phyloP scores from a whole-genome alignment of 2,329 filamentous ascomycete species.

The Botrytis cinerea region DNA sequence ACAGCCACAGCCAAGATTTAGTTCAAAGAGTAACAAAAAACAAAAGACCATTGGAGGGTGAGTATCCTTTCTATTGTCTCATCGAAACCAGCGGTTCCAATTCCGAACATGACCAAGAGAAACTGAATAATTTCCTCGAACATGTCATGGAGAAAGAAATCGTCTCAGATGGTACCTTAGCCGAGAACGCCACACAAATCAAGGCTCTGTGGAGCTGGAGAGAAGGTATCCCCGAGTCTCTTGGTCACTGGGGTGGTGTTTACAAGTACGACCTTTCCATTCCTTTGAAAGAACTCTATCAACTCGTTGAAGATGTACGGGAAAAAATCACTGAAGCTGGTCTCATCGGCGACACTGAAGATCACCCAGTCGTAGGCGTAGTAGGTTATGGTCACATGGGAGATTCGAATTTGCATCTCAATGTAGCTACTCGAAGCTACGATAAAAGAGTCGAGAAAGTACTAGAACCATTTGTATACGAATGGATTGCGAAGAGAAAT shows the following conservation, averaged over 20 bases:
- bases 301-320: slow-evolving; percentile 82
- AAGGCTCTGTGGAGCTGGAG: slow-evolving; percentile 86
- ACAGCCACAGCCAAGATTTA: slow-evolving; percentile 76
- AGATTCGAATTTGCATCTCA: slow-evolving; percentile 92
- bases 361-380: slow-evolving; percentile 81
- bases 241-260: slow-evolving; percentile 88
- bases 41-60: slow-evolving; percentile 76
- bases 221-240: slow-evolving; percentile 86
- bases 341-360: slow-evolving; percentile 73
- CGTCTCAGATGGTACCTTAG: slow-evolving; percentile 85
- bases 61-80: slow-evolving; percentile 93
- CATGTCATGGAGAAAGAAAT: slow-evolving; percentile 87
- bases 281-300: slow-evolving; percentile 82
- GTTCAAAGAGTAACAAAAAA: slow-evolving; percentile 74
- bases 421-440: slow-evolving; percentile 79
- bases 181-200: slow-evolving; percentile 90
- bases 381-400: slow-evolving; percentile 98
- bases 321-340: slow-evolving; percentile 72
- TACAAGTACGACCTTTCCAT: slow-evolving; percentile 99
- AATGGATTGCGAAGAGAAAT: slow-evolving; percentile 86
- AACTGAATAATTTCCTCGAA: slow-evolving; percentile 88
- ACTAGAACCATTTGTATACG: slow-evolving; percentile 94
- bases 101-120: slow-evolving; percentile 87
- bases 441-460: slow-evolving; percentile 83
- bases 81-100: slow-evolving; percentile 97